A percentile compares a stretch with the other conserved stretches of the same genome.
Conservation (phyloP, 768 basidiomycete species). For the Calocera viscosa region DNA sequence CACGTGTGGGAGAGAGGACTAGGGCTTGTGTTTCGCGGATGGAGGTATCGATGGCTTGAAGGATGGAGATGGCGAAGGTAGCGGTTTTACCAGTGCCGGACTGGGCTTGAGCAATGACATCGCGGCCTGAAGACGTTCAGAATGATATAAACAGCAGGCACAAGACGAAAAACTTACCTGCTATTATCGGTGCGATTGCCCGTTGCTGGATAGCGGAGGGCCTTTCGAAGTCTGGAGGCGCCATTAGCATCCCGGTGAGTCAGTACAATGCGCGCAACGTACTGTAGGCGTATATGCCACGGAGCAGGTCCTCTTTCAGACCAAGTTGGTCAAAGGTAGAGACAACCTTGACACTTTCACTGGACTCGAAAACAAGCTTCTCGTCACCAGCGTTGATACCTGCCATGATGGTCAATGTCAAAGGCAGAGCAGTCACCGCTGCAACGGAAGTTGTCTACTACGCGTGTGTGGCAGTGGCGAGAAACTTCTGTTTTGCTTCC, state of each 20-base stretch:
- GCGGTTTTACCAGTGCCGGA: constrained; percentile 99
- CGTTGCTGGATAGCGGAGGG: constrained; percentile 98
- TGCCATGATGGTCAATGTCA: constrained; percentile 45
- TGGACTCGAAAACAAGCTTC: constrained; percentile 66
- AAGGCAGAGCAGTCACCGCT: constrained; percentile 20
- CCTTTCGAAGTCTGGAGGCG: constrained; percentile 72
- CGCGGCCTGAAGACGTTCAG: constrained; percentile 52
- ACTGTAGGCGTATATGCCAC: constrained; percentile 99
- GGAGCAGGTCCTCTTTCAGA: constrained; percentile 86
- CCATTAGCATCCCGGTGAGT: constrained; percentile 4
- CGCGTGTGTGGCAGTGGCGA: background rate
- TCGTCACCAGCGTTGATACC: constrained; percentile 81
- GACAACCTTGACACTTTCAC: constrained; percentile 67
- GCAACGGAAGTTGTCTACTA: too few relatives aligned
- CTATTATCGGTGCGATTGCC: constrained; percentile 85
- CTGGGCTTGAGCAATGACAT: constrained; percentile 98
- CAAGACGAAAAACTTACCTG: constrained; percentile 19
- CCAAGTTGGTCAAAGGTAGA: constrained; percentile 83
- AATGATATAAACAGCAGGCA: background rate
- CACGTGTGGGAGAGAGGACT: constrained; percentile 93
- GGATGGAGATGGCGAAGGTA: constrained; percentile 94
- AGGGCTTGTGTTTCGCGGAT: constrained; percentile 93
- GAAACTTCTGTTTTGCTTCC: constrained; percentile 2
- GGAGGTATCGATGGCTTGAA: constrained; percentile 93
- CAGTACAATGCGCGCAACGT: constrained; percentile 21